phyloP scores from a whole-genome alignment of 2,329 filamentous ascomycete genomes.

The Emergomyces africanus region DNA sequence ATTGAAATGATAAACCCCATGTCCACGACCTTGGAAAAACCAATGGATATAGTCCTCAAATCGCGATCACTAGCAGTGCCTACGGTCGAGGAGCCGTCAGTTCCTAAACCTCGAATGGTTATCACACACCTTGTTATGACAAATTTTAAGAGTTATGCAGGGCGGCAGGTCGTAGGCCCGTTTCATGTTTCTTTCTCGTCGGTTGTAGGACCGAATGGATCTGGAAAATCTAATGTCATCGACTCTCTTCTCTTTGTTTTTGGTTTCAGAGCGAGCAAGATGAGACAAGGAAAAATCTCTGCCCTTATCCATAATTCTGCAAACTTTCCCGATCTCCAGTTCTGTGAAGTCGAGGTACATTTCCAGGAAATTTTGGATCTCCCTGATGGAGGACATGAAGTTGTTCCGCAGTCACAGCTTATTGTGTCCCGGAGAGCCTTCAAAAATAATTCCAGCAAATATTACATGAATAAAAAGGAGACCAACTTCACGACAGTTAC shows the following conservation, averaged over 20 bases:
- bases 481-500: conserved; percentile 92
- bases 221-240: conserved; percentile 97
- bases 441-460: conserved; percentile 96
- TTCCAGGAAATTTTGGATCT: conserved; percentile 92
- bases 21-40: conserved; percentile 68
- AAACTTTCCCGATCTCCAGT: conserved; percentile 67
- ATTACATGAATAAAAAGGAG: conserved; percentile 83
- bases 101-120: conserved; percentile 75
- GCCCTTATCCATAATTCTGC: conserved; percentile 96
- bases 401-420: conserved; percentile 72
- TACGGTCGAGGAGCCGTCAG: conserved; percentile 57
- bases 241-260: conserved; percentile 98
- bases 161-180: conserved; percentile 84
- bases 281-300: conserved; percentile 97
- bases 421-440: conserved; percentile 87
- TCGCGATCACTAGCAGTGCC: conserved; percentile 57
- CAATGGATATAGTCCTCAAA: conserved; percentile 88
- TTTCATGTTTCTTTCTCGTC: conserved; percentile 97
- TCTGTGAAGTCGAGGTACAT: conserved; percentile 92
- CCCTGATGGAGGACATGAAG: conserved; percentile 58
- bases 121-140: conserved; percentile 84
- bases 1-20: conserved; percentile 63
- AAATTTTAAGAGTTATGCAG: conserved; percentile 99
- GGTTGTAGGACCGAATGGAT: conserved; percentile 94
- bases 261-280: conserved; percentile 96